Evolutionary conservation across 1,284 basidiomycete genomes (phyloP).

Genomic region (Austroboletus olivaceoglutinosus): DNA sequence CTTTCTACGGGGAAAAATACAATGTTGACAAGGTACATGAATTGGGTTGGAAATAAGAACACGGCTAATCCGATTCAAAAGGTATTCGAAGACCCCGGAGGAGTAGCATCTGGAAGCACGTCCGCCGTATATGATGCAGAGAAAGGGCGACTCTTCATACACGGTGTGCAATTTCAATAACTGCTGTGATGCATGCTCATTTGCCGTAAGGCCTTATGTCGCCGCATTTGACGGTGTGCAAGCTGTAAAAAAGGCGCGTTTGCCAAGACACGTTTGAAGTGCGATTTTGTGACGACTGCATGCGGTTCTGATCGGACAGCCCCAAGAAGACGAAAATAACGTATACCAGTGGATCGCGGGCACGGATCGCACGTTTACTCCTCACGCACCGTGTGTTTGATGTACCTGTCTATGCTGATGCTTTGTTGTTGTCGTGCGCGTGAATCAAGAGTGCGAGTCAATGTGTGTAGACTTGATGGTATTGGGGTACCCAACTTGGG

Average conservation of each 20-base stretch:
- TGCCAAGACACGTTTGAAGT: conserved; percentile 4
- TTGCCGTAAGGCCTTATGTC: conserved; percentile 28
- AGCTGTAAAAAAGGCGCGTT: conserved; percentile 12
- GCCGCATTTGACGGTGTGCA: conserved; percentile 34
- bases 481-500: too few species aligned
- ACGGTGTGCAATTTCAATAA: conserved; percentile 39
- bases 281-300: too few species aligned
- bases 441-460: too few species aligned
- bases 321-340: too few species aligned
- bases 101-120: conserved; percentile 51
- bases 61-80: conserved; percentile 24
- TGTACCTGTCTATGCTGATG: too few species aligned
- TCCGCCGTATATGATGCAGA: conserved; percentile 51
- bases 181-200: conserved; percentile 8
- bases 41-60: background rate
- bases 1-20: conserved; percentile 65
- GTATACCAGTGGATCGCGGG: too few species aligned
- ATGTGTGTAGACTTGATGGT: too few species aligned
- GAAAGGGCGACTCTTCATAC: conserved; percentile 51
- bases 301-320: too few species aligned
- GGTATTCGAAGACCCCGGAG: conserved; percentile 66
- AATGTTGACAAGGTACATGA: conserved; percentile 54
- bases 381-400: too few species aligned
- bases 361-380: background rate
- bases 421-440: too few species aligned